Evolutionary conservation across 495 filamentous ascomycete genomes (phyloP), one percentile per base, ranked within the genome.

Genomic region (Pseudoneurospora amorphoporcata): DNA sequence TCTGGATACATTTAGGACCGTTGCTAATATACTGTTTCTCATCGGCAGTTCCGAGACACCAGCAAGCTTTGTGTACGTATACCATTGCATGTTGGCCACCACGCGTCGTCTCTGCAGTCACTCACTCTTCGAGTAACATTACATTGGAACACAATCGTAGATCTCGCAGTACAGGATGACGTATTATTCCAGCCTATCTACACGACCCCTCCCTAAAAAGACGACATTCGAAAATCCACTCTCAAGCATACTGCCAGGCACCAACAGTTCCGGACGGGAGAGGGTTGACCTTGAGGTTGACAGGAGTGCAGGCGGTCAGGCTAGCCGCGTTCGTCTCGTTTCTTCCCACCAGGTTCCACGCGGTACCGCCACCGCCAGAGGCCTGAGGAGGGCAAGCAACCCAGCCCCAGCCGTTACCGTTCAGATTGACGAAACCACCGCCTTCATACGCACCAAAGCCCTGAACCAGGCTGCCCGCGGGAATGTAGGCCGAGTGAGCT

Each of bases 401-500:
- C 80, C 80, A 82, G 8, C 79, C 79, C 77, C 77, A 77, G 12
- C 79, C 80, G 19, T 77, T 76, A 5, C 79, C 76, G 65, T 81
- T 81, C 3, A 82, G 73, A 42, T 82, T 81, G 19, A 82, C 74
- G 37, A 82, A 77, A 7, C 80, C 80, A 29, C 80, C 80, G 41
- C 78, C 79, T 68, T 70, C 12, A 71, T 79, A 82, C 17, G 77
- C 80, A 4, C 68, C 79, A 40, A 82, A 87, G 14, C 83, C 83
- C 2, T 82, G 84, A 23, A 74, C 73, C 16, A 82, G 74, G 68
- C 88, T 86, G 10, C 88, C 89, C 0, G 81, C 42, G 0, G 90
- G 90, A 29, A 88, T 86, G 75, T 76, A 83, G 19, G 83, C 84
- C 7, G 86, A 89, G 81, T 92, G 90, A 1, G 90, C 86, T 58